A percentile compares a stretch with the other conserved stretches of the same genome.
phyloP scores from a whole-genome alignment of 306 rosid genomes.

The Gastrolobium villosum region DNA sequence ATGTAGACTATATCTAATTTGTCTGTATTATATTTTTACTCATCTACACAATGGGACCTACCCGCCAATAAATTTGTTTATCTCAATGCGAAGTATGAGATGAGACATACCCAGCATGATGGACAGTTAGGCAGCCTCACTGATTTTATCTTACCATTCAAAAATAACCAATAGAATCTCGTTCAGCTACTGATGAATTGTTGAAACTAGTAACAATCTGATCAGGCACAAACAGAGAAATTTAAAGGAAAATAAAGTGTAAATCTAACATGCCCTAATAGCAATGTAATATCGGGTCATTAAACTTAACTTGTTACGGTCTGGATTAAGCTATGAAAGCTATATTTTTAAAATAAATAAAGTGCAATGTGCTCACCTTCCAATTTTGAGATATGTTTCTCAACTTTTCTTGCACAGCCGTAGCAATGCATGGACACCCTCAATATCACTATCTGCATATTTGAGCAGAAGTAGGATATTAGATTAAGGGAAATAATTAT shows the following conservation, averaged over 20 bases:
- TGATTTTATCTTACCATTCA: background rate
- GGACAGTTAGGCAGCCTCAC: constrained; percentile 17
- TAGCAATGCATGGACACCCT: constrained; percentile 94
- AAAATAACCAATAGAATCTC: background rate
- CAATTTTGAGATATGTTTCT: constrained; percentile 87
- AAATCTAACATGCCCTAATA: background rate
- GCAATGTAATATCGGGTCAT: background rate
- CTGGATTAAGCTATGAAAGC: constrained; percentile 32
- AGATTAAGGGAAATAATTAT: too few species aligned
- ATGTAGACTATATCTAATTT: too few species aligned
- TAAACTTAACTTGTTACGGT: background rate
- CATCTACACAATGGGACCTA: too few species aligned
- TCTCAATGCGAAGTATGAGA: too few species aligned
- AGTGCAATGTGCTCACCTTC: constrained; percentile 62
- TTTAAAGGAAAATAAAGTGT: background rate
- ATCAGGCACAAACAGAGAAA: background rate
- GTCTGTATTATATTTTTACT: too few species aligned
- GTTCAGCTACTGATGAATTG: constrained; percentile 22
- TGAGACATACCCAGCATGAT: too few species aligned
- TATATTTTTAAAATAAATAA: constrained; percentile 10
- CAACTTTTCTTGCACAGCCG: constrained; percentile 93
- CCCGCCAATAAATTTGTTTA: too few species aligned
- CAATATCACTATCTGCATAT: constrained; percentile 76
- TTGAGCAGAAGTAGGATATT: constrained; percentile 19
- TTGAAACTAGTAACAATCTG: background rate